phyloP scores from a whole-genome alignment of 352 stramenopile species.

The Thalassiosira livingstoniorum region DNA sequence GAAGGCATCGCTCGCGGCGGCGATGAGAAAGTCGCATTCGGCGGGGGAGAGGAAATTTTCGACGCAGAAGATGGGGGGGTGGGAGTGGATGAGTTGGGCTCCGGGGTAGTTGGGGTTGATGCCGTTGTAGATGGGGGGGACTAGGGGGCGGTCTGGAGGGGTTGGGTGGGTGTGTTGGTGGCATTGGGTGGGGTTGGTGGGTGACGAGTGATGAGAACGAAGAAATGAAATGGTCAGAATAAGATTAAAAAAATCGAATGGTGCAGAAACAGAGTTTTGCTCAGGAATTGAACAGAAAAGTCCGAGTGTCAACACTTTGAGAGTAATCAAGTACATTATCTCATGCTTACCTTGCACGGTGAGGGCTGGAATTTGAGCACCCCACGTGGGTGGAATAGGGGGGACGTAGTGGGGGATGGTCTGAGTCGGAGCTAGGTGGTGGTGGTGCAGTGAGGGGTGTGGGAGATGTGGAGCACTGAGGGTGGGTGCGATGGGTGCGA shows the following conservation, averaged over 20 bases:
- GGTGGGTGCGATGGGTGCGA: background rate
- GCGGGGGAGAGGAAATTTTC: slow-evolving; percentile 80
- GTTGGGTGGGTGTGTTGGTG: too few species aligned
- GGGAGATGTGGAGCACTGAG: background rate
- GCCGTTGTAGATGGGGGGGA: slow-evolving; percentile 81
- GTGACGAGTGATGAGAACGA: too few species aligned
- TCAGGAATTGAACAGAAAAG: too few species aligned
- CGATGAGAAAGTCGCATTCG: slow-evolving; percentile 86
- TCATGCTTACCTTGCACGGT: too few species aligned
- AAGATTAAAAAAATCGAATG: too few species aligned
- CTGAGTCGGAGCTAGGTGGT: slow-evolving; percentile 15
- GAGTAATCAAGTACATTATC: too few species aligned
- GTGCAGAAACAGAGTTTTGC: too few species aligned
- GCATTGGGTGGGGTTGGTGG: too few species aligned
- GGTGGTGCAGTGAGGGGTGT: background rate
- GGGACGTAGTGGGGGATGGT: slow-evolving; percentile 58
- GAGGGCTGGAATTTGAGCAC: slow-evolving; percentile 33
- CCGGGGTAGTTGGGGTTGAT: slow-evolving; percentile 84
- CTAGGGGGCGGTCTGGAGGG: slow-evolving; percentile 72
- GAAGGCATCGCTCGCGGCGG: slow-evolving; percentile 68
- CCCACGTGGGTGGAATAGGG: slow-evolving; percentile 49
- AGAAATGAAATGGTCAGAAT: too few species aligned
- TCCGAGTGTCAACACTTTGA: too few species aligned
- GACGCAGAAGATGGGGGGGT: slow-evolving; percentile 82
- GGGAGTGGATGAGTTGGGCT: slow-evolving; percentile 59